Evolutionary conservation across 169 alveolate species (phyloP).

Genomic region (Plasmodium sp.): DNA sequence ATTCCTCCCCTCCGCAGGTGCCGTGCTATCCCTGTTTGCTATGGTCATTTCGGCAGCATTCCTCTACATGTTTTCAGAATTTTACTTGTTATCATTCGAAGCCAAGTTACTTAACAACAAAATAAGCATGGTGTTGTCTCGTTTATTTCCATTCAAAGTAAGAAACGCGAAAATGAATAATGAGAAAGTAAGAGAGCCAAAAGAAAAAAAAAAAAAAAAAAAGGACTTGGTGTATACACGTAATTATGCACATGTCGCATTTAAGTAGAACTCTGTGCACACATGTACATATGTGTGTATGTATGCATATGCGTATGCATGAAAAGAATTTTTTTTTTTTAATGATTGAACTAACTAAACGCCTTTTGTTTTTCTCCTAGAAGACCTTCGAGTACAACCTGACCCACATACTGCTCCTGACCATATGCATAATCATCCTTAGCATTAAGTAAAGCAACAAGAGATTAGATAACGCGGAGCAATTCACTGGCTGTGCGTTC

Average conservation of each 20-base stretch:
- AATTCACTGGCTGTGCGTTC: background rate
- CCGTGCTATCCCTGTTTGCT: constrained; percentile 56
- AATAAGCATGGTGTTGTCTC: constrained; percentile 42
- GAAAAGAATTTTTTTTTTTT: background rate
- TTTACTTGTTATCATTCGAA: constrained; percentile 52
- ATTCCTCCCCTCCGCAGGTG: constrained; percentile 37
- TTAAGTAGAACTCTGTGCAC: background rate
- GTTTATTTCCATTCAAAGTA: constrained; percentile 71
- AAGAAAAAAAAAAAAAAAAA: background rate
- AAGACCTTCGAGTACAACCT: constrained; percentile 63
- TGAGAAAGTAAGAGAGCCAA: background rate
- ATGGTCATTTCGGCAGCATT: constrained; percentile 67
- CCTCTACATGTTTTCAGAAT: constrained; percentile 75
- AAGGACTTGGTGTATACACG: background rate
- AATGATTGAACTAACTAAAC: background rate
- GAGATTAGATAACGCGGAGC: background rate
- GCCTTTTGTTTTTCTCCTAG: background rate
- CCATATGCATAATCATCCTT: constrained; percentile 72
- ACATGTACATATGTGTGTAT: background rate
- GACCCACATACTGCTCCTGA: constrained; percentile 67
- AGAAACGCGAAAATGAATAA: constrained; percentile 2
- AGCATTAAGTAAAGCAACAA: constrained; percentile 56
- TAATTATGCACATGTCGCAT: background rate
- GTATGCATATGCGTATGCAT: background rate
- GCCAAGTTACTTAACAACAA: constrained; percentile 57